Base-by-base conservation (phyloP, 768 basidiomycete species). In the Clathrus columnatus region DNA sequence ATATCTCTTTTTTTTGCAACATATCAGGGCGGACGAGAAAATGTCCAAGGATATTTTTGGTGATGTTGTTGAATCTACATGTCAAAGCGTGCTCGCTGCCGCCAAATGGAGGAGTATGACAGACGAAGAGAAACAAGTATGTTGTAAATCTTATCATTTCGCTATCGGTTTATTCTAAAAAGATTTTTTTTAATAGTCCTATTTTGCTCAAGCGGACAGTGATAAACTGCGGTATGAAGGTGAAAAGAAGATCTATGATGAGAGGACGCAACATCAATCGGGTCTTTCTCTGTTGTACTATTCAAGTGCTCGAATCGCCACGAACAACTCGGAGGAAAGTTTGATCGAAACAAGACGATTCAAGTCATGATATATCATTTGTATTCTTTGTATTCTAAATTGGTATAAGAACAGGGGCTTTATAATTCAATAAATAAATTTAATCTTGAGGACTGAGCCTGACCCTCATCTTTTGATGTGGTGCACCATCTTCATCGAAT, bases 211-310 rank as follows among this genome's bases (percentile, higher is more conserved):
- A 69, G 93, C 92, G 14, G 92, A 95, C 68, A 86, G 90, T 66
- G 92, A 95, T 78, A 95, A 95, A 73, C 82, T 91, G 72, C 87
- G 91, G 62, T 95, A 95, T 69, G 91, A 94, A 65, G 78, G 82
- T 29, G 87, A 91, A 30, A 76, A 89, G 45, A 80, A 87, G 68
- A 61, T 91, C 48, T 96, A 96, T 64, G 92, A 96, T 67, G 88
- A 92, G 26, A 54, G 30, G 16, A 45, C 18, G 17, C 26, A 16
- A 14, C 28, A 48, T 53, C 16, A 28, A 53, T 46, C 27, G 45
- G 46, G 24, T 45, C 7, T 20, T 16, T 54, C 53, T 27, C 10
- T 54, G 16, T 26, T 48, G 23, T 20, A 46, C 16, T 54, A 46
- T 47, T 28, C 30, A 7, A 32, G 30, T 16, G 30, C 7, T 7